Evolutionary conservation across 2,329 filamentous ascomycete genomes (phyloP), one percentile per base, ranked within the genome.

Genomic region (Volutella citrinella): DNA sequence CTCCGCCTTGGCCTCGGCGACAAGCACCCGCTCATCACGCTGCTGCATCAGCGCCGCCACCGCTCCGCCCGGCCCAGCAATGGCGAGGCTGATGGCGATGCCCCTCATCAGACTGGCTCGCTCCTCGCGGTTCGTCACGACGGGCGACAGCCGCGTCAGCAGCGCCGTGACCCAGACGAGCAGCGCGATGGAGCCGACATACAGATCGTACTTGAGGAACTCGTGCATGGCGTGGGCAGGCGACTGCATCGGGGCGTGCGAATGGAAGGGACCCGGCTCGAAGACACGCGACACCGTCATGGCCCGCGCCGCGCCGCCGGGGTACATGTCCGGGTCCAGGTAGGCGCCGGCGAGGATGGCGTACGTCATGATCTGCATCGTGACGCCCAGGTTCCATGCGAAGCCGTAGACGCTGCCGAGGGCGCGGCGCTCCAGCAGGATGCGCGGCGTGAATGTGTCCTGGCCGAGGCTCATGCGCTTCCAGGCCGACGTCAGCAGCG

Each of bases 131-230:
- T 26, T 18, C 12, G n/a, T 30, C 19, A 46, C 18, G n/a, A 26
- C 22, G 3, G 51, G 51, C 15, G 36, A 34, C 0, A 32, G 49
- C 18, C 47, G 38, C 8, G 48, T 19, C 1, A 52, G 2, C 0
- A 43, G 38, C 3, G 48, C 28, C 2, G 48, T 26, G 0, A 42
- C 51, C 51, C 51, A 56, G 3, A 48, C 10, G 9, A 55, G 17
- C 0, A 20, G 27, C 1, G 46, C 46, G 1, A 37, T 17, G 14
- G 49, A 48, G 1, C 53, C 53, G 3, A 33, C 25, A 6, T 41
- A 45, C 8, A 55, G 24, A n/a, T 56, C 53, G 14, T 49, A 56
- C n/a, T 38, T 32, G n/a, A 56, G 30, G 22, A 53, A 53, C 10
- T 49, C 46, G 10, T 51, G 52, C 3, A 47, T 36, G 0, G 45